Base-by-base conservation (phyloP, 1,284 basidiomycete genomes). In the Vanrija pseudolonga region DNA sequence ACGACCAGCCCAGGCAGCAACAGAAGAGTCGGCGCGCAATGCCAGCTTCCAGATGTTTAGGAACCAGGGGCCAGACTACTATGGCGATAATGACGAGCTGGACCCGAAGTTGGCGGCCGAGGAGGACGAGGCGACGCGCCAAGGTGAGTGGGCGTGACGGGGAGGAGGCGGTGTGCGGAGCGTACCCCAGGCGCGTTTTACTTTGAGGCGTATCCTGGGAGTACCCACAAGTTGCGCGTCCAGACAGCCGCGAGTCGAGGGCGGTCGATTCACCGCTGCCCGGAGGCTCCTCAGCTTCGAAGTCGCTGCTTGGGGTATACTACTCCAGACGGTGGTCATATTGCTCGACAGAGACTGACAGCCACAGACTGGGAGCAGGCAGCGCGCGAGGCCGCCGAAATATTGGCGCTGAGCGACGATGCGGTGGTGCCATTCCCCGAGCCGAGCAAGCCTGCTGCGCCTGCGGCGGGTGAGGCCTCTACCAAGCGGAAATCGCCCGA, bases 31-130 rank as follows among this genome's bases (percentile, higher is more conserved):
- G 63, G 84, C 84, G 0, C 65, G 77, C 18, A 77, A 86, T 23
- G 81, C 84, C 0, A 87, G 84, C 67, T 97, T 92, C 77, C 89
- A 89, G 74, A 90, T 89, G 73, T 98, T 95, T 72, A 83, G 85
- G 71, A 85, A 89, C 63, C 89, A 92, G 69, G 90, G 89, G 0
- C 88, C 90, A 3, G 81, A 83, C 0, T 98, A 98, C 71, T 98
- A 88, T 71, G 94, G 96, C 4, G 92, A 98, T 72, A 70, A 87
- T 15, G 94, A 97, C 68, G 94, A 98, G 71, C 77, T 80, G 22
- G 89, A 92, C 62, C 84, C 81, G 8, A 76, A 77, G 20, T 72
- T 98, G 28, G 70, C 92, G 9, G 80, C 82, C 59, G 88, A 82
- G 66, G 93, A 97, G 76, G 78, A 77, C 53, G 80, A 81, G 55